These are phyloP conservation scores for Lithocarpus polystachyus DNA, from an alignment of 306 rosid genomes.

Conservation along the genomic window DNA sequence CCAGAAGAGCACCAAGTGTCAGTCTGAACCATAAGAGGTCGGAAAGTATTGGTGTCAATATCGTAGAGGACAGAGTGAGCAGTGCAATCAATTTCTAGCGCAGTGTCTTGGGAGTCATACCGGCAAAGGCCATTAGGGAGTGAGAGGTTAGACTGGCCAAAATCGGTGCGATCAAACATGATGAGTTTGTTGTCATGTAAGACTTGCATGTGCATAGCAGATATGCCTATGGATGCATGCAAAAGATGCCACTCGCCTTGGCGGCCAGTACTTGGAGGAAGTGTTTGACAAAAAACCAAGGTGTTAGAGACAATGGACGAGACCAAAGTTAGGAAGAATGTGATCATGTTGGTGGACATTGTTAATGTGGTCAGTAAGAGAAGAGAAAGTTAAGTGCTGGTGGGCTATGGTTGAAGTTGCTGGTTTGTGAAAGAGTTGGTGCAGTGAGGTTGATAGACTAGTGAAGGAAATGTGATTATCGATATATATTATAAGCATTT, in stretches of 20 bases:
- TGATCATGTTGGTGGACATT: neutral
- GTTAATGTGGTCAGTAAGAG: neutral
- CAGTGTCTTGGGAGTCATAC: conserved; percentile 31
- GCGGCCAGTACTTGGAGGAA: neutral
- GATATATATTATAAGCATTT: neutral
- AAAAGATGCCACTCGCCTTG: conserved; percentile 67
- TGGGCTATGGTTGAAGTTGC: conserved; percentile 26
- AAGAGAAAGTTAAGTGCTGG: conserved; percentile 23
- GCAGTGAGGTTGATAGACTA: conserved; percentile 3
- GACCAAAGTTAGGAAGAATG: conserved; percentile 16
- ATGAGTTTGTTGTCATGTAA: conserved; percentile 49
- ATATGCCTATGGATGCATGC: conserved; percentile 57
- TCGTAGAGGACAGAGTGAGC: conserved; percentile 80
- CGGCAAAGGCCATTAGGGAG: conserved; percentile 42
- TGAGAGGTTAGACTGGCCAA: conserved; percentile 65
- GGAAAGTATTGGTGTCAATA: conserved; percentile 38
- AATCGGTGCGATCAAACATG: conserved; percentile 70
- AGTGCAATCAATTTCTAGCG: conserved; percentile 54
- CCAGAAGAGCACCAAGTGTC: conserved; percentile 92
- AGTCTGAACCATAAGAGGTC: conserved; percentile 57
- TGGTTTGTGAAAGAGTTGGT: conserved; percentile 19
- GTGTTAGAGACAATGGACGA: neutral
- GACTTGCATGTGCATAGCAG: conserved; percentile 92
- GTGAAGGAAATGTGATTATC: neutral
- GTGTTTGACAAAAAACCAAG: conserved; percentile 8